Percentiles rank a stretch among this genome's conserved stretches.
Evolutionary conservation across 2,329 filamentous ascomycete species (phyloP).

Genomic region (Ceratocystis cacaofunesta): DNA sequence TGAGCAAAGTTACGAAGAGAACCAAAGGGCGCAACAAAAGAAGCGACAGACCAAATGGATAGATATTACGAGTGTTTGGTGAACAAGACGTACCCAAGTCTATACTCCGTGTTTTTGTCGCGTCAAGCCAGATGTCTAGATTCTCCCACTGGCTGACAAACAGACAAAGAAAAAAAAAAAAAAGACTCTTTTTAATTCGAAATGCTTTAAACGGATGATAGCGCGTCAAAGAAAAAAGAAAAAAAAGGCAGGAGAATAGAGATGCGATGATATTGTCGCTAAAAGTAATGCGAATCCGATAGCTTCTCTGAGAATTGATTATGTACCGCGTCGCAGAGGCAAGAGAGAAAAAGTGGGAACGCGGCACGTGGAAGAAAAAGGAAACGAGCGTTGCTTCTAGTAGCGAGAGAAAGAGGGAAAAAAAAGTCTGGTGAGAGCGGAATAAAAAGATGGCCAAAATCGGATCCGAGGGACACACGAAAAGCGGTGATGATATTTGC

Average conservation of each 20-base stretch:
- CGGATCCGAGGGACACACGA: not conserved
- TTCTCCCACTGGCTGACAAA: not conserved
- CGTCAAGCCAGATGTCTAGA: not conserved
- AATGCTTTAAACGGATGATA: not conserved
- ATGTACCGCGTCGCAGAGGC: conserved; percentile 1
- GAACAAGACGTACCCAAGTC: not conserved
- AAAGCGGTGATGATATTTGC: not conserved
- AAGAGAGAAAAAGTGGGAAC: not conserved
- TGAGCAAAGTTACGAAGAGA: not conserved
- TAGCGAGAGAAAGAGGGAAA: not conserved
- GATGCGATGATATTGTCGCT: conserved; percentile 1
- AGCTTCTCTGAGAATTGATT: not conserved
- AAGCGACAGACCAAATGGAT: not conserved
- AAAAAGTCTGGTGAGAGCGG: not conserved
- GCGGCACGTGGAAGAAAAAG: not conserved
- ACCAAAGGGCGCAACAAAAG: not conserved
- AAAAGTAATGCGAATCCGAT: not conserved
- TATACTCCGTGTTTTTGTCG: conserved; percentile 5
- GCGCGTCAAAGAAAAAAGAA: not conserved
- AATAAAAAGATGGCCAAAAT: not conserved
- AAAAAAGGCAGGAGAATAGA: not conserved
- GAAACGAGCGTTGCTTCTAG: conserved; percentile 3
- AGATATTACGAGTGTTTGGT: not conserved
- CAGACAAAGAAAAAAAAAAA: not conserved
- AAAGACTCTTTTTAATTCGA: not conserved